Percentiles rank a stretch among this genome's conserved stretches.
Conservation (phyloP, 1,284 basidiomycete species). For the Agroathelia rolfsii region DNA sequence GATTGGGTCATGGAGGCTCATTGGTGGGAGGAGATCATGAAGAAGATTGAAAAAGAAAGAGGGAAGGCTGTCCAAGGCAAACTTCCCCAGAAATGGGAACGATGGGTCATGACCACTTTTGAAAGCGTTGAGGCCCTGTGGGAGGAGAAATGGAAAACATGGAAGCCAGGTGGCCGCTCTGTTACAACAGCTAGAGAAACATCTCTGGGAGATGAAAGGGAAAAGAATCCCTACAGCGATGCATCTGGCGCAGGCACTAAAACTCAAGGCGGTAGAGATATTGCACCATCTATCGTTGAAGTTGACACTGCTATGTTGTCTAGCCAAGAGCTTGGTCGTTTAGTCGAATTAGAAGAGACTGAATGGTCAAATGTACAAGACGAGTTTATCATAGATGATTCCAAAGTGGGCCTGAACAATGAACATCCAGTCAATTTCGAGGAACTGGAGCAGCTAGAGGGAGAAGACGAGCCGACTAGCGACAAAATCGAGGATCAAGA, state of each 20-base stretch:
- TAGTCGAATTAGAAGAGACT: slow-evolving; percentile 29
- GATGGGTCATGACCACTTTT: slow-evolving; percentile 80
- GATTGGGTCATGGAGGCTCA: slow-evolving; percentile 63
- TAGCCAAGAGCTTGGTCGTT: slow-evolving; percentile 23
- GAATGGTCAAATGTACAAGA: slow-evolving; percentile 22
- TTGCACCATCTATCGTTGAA: slow-evolving; percentile 12
- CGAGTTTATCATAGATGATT: slow-evolving; percentile 20
- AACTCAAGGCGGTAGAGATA: slow-evolving; percentile 7
- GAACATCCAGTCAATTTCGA: slow-evolving; percentile 21
- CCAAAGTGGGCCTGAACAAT: slow-evolving; percentile 19
- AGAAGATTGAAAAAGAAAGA: slow-evolving; percentile 41
- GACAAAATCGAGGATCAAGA: slow-evolving; percentile 7
- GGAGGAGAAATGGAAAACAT: slow-evolving; percentile 46
- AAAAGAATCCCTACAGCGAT: slow-evolving; percentile 19
- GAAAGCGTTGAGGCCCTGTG: slow-evolving; percentile 76
- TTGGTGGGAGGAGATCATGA: slow-evolving; percentile 58
- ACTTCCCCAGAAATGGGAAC: slow-evolving; percentile 32
- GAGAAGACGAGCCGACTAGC: slow-evolving; percentile 16
- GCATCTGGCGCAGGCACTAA: slow-evolving; percentile 14
- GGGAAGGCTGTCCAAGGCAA: slow-evolving; percentile 24
- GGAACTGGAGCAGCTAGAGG: slow-evolving; percentile 20
- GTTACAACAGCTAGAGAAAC: too few species aligned
- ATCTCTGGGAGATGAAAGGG: slow-evolving; percentile 5
- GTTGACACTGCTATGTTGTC: slow-evolving; percentile 10
- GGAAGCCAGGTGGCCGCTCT: slow-evolving; percentile 36